Evolutionary conservation across 768 basidiomycete genomes (phyloP), one percentile per base, ranked within the genome.

Genomic region (Jaapia argillacea): DNA sequence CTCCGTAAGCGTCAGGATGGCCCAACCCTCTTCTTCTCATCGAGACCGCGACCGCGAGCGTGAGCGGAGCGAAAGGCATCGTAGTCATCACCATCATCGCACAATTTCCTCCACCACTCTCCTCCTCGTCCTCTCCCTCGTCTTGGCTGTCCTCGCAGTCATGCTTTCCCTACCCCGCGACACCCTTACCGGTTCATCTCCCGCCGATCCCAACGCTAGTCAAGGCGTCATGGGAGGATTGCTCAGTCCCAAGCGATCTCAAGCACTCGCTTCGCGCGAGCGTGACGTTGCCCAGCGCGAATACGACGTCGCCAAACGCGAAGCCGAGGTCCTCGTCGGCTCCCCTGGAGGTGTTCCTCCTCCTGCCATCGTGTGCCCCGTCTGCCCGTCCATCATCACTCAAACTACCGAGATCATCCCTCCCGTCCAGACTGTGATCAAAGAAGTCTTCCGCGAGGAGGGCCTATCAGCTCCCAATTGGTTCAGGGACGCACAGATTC

Each of bases 21-120:
- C 86, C 48, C 78, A 85, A 64, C 85, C 85, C 42, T 86, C 85
- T 24, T 86, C 86, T 21, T 88, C 86, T 24, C 85, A 85, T 22
- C 52, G n/a, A n/a, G 79, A 77, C 36, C 67, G 80, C 58, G 80
- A 71, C 5, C 69, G 70, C 12, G 70, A 72, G 37, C 64, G 70
- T 27, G 62, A 66, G 45, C 66, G 64, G 49, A 70, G 78, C 53
- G 74, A 80, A 51, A 75, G 79, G 37, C 64, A 67, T 21, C 74
- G 75, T 33, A 76, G 77, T 40, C 79, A 81, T 54, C 85, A 82
- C 57, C 84, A 87, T 46, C 79, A 84, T 54, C 72, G 88, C 46
- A 89, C 88, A 43, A 88, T 91, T 48, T 90, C 88, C 6, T 90
- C 88, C 12, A 91, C 88, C 0, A 91, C 88, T 12, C 79, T 91